Percentiles rank a stretch among this genome's conserved stretches.
Evolutionary conservation across 2,329 filamentous ascomycete species (phyloP).

Genomic region (Didymella arachidicola): DNA sequence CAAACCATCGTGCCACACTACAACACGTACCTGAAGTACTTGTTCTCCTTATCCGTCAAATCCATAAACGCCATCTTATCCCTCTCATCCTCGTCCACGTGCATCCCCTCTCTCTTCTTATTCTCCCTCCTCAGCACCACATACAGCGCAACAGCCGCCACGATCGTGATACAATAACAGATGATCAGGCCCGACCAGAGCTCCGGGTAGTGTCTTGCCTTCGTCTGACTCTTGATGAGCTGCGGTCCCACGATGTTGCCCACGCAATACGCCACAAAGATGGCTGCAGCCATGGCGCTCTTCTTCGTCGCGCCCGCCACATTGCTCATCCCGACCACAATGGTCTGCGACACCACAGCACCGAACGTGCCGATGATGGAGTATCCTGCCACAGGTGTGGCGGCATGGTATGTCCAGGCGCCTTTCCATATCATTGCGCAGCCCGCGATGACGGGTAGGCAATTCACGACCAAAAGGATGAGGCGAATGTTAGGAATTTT

Average conservation of each 20-base stretch:
- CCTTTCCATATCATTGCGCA: slow-evolving; percentile 78
- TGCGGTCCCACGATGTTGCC: slow-evolving; percentile 80
- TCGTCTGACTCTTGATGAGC: slow-evolving; percentile 72
- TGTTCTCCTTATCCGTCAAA: slow-evolving; percentile 66
- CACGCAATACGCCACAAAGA: slow-evolving; percentile 79
- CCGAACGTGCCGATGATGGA: slow-evolving; percentile 77
- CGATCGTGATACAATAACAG: slow-evolving; percentile 69
- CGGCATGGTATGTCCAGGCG: slow-evolving; percentile 68
- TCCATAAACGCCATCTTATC: slow-evolving; percentile 56
- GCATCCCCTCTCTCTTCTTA: slow-evolving; percentile 59
- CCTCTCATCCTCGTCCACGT: slow-evolving; percentile 66
- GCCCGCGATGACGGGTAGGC: slow-evolving; percentile 76
- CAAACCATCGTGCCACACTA: slow-evolving; percentile 12
- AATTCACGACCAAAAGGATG: slow-evolving; percentile 69
- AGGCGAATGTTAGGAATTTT: slow-evolving; percentile 69
- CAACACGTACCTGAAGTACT: slow-evolving; percentile 63
- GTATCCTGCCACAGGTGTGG: slow-evolving; percentile 73
- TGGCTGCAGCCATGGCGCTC: slow-evolving; percentile 75
- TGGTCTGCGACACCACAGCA: slow-evolving; percentile 70
- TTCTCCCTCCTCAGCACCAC: slow-evolving; percentile 60
- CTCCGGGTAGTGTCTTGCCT: slow-evolving; percentile 71
- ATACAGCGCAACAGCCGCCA: slow-evolving; percentile 64
- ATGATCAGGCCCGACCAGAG: slow-evolving; percentile 75
- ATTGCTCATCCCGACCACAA: slow-evolving; percentile 68
- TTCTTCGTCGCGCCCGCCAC: slow-evolving; percentile 81